Evolutionary conservation across 768 basidiomycete species (phyloP).

Genomic region (Pulveroboletus sp.): DNA sequence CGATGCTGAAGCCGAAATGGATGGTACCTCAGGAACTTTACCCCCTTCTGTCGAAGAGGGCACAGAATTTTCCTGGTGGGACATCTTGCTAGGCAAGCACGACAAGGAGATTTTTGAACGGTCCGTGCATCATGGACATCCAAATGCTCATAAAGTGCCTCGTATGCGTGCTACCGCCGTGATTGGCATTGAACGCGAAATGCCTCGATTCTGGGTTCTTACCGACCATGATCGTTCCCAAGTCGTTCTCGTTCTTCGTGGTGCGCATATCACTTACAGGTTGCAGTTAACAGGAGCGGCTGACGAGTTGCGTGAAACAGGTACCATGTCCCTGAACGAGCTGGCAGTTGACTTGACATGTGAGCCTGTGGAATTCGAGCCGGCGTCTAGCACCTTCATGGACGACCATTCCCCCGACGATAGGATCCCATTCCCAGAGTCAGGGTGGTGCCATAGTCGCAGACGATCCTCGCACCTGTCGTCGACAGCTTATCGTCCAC

Average conservation of each 20-base stretch:
- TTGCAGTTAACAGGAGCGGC: background rate
- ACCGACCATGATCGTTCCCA: slow-evolving; percentile 74
- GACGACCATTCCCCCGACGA: slow-evolving; percentile 29
- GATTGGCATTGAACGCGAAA: slow-evolving; percentile 61
- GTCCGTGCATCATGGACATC: slow-evolving; percentile 37
- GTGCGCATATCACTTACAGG: slow-evolving; percentile 28
- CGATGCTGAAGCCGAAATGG: slow-evolving; percentile 64
- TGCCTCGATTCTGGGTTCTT: slow-evolving; percentile 84
- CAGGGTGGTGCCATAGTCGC: slow-evolving; percentile 22
- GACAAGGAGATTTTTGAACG: slow-evolving; percentile 80
- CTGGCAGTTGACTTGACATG: slow-evolving; percentile 84
- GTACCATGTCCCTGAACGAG: slow-evolving; percentile 86
- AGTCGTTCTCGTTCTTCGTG: slow-evolving; percentile 72
- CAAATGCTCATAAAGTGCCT: slow-evolving; percentile 21
- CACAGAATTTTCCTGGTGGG: slow-evolving; percentile 73
- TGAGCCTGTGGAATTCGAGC: slow-evolving; percentile 64
- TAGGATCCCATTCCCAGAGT: slow-evolving; percentile 36
- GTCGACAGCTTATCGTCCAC: slow-evolving; percentile 19
- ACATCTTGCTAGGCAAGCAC: slow-evolving; percentile 72
- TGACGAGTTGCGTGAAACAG: slow-evolving; percentile 29
- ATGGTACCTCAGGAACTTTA: slow-evolving; percentile 34
- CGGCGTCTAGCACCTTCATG: slow-evolving; percentile 37
- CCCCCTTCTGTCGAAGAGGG: slow-evolving; percentile 22
- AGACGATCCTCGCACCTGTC: slow-evolving; percentile 24
- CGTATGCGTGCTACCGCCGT: slow-evolving; percentile 56